Evolutionary conservation across 192 early-diverging fungal genomes (phyloP).

Genomic region (Radiomyces spectabilis): DNA sequence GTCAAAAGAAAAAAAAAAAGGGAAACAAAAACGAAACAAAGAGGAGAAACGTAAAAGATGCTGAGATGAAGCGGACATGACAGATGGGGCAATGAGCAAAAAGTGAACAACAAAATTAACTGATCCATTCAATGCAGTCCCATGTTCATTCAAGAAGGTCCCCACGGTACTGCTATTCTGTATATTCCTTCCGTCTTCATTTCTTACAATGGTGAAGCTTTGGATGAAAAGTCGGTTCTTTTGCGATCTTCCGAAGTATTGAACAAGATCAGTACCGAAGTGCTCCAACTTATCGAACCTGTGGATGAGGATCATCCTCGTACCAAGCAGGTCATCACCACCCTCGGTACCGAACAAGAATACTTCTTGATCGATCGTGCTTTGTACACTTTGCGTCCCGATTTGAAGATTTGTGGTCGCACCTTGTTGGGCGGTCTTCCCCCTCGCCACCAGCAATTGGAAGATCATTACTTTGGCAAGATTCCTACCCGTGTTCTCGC

Average conservation of each 20-base stretch:
- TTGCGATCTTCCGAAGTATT: constrained; percentile 86
- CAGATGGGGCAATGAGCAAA: too few species aligned
- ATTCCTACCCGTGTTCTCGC: constrained; percentile 91
- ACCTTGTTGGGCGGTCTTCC: constrained; percentile 91
- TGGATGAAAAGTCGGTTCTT: constrained; percentile 98
- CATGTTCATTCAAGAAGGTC: constrained; percentile 92
- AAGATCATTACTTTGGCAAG: constrained; percentile 99
- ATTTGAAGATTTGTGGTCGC: constrained; percentile 94
- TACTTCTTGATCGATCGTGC: constrained; percentile 97
- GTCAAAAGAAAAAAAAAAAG: background rate
- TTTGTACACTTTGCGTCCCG: constrained; percentile 89
- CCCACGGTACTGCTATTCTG: constrained; percentile 86
- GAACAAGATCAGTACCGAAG: constrained; percentile 70
- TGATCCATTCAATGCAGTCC: constrained; percentile 42
- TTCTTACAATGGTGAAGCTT: constrained; percentile 97
- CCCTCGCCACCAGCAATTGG: constrained; percentile 97
- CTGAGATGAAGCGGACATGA: too few species aligned
- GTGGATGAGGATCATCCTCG: constrained; percentile 48
- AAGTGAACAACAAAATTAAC: constrained; percentile 5
- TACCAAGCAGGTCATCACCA: constrained; percentile 81
- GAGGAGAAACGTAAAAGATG: background rate
- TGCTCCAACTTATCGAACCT: constrained; percentile 71
- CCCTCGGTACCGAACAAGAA: constrained; percentile 97
- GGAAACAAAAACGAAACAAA: background rate
- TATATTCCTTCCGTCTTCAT: constrained; percentile 99